phyloP scores from a whole-genome alignment of 129 eudicot species.

The Escallonia rubra region DNA sequence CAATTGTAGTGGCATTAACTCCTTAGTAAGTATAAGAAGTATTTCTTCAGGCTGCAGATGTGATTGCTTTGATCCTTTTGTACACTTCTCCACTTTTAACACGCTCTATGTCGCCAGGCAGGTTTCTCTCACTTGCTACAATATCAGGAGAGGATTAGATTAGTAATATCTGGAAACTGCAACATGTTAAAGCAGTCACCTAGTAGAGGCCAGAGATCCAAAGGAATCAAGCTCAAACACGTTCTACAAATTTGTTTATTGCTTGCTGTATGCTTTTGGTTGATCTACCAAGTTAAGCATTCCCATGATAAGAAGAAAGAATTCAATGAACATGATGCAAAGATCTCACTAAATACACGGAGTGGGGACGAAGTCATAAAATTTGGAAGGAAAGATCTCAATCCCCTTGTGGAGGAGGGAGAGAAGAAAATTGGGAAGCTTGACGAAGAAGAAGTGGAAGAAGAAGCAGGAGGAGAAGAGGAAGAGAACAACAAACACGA shows the following conservation, averaged over 20 bases:
- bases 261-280: slow-evolving; percentile 81
- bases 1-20: too few species aligned
- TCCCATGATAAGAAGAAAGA: slow-evolving; percentile 71
- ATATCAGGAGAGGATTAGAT: slow-evolving; percentile 1
- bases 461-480: slow-evolving; percentile 28
- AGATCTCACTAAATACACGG: slow-evolving; percentile 9
- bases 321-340: slow-evolving; percentile 37
- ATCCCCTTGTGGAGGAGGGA: slow-evolving; percentile 41
- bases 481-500: slow-evolving; percentile 19
- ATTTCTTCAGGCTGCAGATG: too few species aligned
- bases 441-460: slow-evolving; percentile 38
- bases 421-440: slow-evolving; percentile 23
- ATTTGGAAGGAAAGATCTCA: slow-evolving; percentile 67
- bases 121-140: slow-evolving; percentile 2
- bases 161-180: background rate
- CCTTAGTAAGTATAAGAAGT: too few species aligned
- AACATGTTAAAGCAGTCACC: slow-evolving; percentile 69
- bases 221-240: slow-evolving; percentile 56
- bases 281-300: slow-evolving; percentile 74
- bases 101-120: slow-evolving; percentile 1
- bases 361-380: slow-evolving; percentile 28
- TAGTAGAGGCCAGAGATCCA: slow-evolving; percentile 60
- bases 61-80: too few species aligned
- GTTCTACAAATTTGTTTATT: slow-evolving; percentile 64
- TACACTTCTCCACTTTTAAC: too few species aligned